Evolutionary conservation across 2,329 filamentous ascomycete species (phyloP).

Genomic region (Penicillium sp.): DNA sequence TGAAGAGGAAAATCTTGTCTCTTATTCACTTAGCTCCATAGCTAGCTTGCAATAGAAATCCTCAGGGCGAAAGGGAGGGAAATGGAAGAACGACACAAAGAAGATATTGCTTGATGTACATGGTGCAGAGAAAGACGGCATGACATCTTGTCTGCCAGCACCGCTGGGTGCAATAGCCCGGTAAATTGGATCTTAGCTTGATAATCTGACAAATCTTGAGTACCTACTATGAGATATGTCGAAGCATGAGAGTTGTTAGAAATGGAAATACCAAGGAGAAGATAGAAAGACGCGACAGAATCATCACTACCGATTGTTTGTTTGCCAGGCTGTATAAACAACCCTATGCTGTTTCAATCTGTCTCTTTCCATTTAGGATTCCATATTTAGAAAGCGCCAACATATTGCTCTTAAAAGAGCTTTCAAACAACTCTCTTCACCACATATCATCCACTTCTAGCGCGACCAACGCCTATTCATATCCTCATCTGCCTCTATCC

Average conservation of each 20-base stretch:
- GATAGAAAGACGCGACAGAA: not conserved
- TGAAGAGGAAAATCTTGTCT: not conserved
- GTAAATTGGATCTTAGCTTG: too few relatives aligned
- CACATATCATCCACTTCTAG: too few relatives aligned
- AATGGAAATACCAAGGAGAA: not conserved
- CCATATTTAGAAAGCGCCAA: not conserved
- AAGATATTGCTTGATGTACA: not conserved
- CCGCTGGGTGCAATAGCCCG: not conserved
- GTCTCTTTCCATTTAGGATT: not conserved
- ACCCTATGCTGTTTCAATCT: not conserved
- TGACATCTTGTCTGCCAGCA: not conserved
- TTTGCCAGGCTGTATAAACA: not conserved
- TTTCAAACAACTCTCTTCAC: too few relatives aligned
- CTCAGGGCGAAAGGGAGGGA: not conserved
- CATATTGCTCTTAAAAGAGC: too few relatives aligned
- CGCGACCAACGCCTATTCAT: not conserved
- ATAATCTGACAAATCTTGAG: too few relatives aligned
- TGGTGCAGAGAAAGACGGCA: not conserved
- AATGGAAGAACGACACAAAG: not conserved
- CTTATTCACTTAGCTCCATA: too few relatives aligned
- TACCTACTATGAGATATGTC: too few relatives aligned
- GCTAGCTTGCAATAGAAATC: too few relatives aligned
- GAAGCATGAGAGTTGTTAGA: too few relatives aligned
- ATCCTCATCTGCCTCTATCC: not conserved
- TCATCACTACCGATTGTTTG: not conserved